Evolutionary conservation across 1,284 basidiomycete genomes (phyloP), one percentile per base, ranked within the genome.

Genomic region (Fomitiporia mediterranea): DNA sequence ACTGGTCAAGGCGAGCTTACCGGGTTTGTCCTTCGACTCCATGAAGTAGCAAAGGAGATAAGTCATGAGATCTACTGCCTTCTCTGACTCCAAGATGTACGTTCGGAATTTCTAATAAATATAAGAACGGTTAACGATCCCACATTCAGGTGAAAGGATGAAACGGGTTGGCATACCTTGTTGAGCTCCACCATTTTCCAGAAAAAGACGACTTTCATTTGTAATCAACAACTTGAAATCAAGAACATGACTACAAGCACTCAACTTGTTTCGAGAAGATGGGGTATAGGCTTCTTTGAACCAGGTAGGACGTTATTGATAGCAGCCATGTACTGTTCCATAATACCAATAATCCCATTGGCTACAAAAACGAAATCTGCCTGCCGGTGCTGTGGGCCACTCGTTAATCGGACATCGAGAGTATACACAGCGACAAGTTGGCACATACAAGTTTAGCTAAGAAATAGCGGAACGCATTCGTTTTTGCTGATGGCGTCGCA

Each of bases 111-210:
- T 93, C 91, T 94, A 60, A 2, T 3, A 6, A 34, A 43, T 47
- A 60, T 43, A 17, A 53, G 28, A 23, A 53, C 57, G 34, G 28
- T 40, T 30, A 39, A 35, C 27, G 35, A 21, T 37, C 30, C 28
- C 32, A 39, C 7, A 6, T 13, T 13, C n/a, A 8, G 13, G n/a
- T 32, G 15, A 35, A 6, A 7, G 47, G 13, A 39, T 30, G 25
- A 27, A n/a, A n/a, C n/a, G n/a, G n/a, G 15, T 19, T 43, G 11
- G 39, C 72, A 44, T 57, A 91, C 92, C 77, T 91, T 94, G 73
- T 96, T 96, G 28, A 94, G 70, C 63, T 96, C 94, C 40, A 95
- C 75, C 69, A 92, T 81, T 69, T 93, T 91, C 93, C 93, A 96
- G 54, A 95, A 80, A 53, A 97, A 79, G 53, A 94, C 78, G 53